Percentiles rank a stretch among this genome's conserved stretches.
phyloP scores from a whole-genome alignment of 179 eudicot species.

The Beta macrorhiza region DNA sequence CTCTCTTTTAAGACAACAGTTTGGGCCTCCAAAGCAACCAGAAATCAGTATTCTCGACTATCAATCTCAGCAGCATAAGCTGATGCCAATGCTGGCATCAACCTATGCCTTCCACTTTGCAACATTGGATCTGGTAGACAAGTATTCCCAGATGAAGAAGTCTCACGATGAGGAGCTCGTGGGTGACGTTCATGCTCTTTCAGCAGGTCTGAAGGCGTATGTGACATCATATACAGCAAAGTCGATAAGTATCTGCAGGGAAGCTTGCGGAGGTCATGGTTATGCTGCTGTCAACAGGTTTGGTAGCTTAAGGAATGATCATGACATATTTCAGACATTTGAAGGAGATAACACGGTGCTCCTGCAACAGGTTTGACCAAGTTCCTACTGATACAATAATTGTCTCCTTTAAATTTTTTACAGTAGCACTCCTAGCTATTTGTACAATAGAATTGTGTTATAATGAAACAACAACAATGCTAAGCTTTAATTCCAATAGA shows the following conservation, averaged over 20 bases:
- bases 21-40: conserved; percentile 85
- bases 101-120: conserved; percentile 95
- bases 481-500: too few relatives aligned
- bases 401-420: background rate
- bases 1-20: conserved; percentile 82
- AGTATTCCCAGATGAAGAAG: conserved; percentile 86
- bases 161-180: conserved; percentile 74
- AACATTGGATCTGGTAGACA: conserved; percentile 60
- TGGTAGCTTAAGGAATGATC: conserved; percentile 95
- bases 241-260: conserved; percentile 85
- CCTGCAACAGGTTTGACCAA: conserved; percentile 70
- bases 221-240: conserved; percentile 86
- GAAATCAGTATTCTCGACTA: conserved; percentile 90
- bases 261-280: conserved; percentile 98
- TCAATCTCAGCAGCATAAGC: conserved; percentile 94
- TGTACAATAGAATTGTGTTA: background rate
- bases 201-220: conserved; percentile 94
- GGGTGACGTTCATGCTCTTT: conserved; percentile 88
- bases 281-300: conserved; percentile 97
- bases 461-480: background rate
- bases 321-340: conserved; percentile 97
- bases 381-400: background rate
- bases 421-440: background rate
- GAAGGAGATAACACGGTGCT: conserved; percentile 98
- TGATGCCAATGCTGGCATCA: conserved; percentile 97